phyloP scores from a whole-genome alignment of 192 early-diverging fungal species.

The Entomortierella parvispora region DNA sequence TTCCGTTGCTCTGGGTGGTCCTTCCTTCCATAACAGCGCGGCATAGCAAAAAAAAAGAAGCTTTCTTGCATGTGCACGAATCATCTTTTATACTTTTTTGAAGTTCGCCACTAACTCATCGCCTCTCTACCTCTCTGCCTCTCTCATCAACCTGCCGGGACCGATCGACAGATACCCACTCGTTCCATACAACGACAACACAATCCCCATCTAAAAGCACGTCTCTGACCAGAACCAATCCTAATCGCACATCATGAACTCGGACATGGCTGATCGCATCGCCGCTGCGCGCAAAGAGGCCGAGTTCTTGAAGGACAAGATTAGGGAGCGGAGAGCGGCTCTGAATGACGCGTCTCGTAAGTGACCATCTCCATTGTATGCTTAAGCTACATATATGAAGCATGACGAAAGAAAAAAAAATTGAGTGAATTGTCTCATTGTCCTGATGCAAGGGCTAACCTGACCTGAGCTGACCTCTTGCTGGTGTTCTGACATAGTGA shows the following conservation, averaged over 20 bases:
- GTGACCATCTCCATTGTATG: conserved; percentile 14
- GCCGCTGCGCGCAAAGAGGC: conserved; percentile 86
- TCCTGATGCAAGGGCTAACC: not conserved
- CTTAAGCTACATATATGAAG: too few relatives aligned
- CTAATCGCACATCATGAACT: conserved; percentile 18
- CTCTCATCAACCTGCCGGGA: too few relatives aligned
- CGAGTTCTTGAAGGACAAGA: conserved; percentile 92
- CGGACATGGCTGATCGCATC: conserved; percentile 91
- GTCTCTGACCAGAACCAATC: not conserved
- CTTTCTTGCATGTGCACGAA: too few relatives aligned
- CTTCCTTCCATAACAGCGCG: too few relatives aligned
- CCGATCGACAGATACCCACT: too few relatives aligned
- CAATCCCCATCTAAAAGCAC: too few relatives aligned
- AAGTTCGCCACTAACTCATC: too few relatives aligned
- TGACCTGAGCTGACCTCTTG: not conserved
- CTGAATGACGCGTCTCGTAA: conserved; percentile 96
- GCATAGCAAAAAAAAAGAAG: too few relatives aligned
- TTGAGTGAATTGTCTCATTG: not conserved
- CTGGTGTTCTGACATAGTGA: conserved; percentile 68
- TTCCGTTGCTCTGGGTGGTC: too few relatives aligned
- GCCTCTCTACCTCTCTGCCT: too few relatives aligned
- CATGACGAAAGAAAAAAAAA: not conserved
- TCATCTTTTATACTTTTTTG: too few relatives aligned
- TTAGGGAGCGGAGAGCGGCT: conserved; percentile 93
- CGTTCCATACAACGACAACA: too few relatives aligned